A percentile compares a stretch with the other conserved stretches of the same genome.
Conservation (phyloP, 2,329 filamentous ascomycete species). For the Boeremia lycopersici region DNA sequence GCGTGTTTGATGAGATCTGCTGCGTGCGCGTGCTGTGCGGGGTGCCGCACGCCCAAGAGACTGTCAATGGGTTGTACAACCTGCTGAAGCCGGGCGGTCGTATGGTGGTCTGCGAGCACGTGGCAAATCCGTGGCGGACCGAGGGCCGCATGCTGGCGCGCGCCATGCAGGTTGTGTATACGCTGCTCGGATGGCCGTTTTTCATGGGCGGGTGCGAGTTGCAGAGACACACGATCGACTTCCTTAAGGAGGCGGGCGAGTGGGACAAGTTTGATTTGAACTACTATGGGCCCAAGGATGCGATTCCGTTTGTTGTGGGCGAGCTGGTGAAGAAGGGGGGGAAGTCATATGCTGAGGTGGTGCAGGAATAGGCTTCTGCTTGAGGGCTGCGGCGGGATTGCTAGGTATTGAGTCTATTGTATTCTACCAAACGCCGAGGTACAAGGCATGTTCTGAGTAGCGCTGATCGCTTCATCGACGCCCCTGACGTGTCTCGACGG, state of each 20-base stretch:
- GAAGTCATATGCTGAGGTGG: conserved; percentile 29
- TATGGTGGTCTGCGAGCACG: conserved; percentile 62
- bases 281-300: conserved; percentile 35
- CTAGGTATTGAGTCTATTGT: too few relatives aligned
- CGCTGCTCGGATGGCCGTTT: conserved; percentile 56
- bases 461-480: too few relatives aligned
- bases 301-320: conserved; percentile 46
- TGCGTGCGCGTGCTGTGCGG: conserved; percentile 62
- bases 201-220: conserved; percentile 60
- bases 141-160: conserved; percentile 54
- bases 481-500: too few relatives aligned
- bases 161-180: conserved; percentile 54
- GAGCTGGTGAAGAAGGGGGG: conserved; percentile 43
- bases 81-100: conserved; percentile 61
- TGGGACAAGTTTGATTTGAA: conserved; percentile 59
- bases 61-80: conserved; percentile 54
- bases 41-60: conserved; percentile 55
- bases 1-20: conserved; percentile 61
- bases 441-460: too few relatives aligned
- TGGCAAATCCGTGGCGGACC: conserved; percentile 58
- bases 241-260: conserved; percentile 52
- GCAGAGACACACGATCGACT: conserved; percentile 55
- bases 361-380: conserved; percentile 10
- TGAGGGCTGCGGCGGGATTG: too few relatives aligned
- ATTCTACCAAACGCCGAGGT: too few relatives aligned